Conservation (phyloP, 192 early-diverging fungal genomes). For the Piromyces finnis region DNA sequence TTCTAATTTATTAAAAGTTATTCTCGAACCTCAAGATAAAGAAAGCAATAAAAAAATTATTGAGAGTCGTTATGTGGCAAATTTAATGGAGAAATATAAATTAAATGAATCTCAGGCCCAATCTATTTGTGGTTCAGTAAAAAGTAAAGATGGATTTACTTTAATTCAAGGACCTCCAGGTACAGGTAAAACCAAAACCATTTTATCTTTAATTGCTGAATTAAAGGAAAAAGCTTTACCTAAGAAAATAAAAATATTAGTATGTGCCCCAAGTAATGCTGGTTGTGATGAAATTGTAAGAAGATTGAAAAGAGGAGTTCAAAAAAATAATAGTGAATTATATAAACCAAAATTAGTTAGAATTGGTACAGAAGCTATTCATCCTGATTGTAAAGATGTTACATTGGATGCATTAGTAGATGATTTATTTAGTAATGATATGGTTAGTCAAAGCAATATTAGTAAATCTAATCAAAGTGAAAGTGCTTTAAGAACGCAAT, state of each 20-base stretch:
- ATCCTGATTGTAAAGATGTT: conserved; percentile 50
- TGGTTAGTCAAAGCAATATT: conserved; percentile 2
- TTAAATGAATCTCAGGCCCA: conserved; percentile 87
- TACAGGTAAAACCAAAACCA: conserved; percentile 78
- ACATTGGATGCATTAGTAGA: conserved; percentile 51
- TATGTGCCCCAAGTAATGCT: conserved; percentile 92
- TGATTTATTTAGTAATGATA: conserved; percentile 8
- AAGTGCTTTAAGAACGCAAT: conserved; percentile 4
- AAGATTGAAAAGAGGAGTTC: conserved; percentile 60
- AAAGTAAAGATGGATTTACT: conserved; percentile 53
- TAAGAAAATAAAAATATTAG: conserved; percentile 37
- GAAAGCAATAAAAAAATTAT: conserved; percentile 7
- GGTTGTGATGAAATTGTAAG: conserved; percentile 90
- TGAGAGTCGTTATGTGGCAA: conserved; percentile 12
- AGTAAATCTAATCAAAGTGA: conserved; percentile 5
- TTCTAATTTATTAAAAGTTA: conserved; percentile 34
- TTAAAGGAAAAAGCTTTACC: conserved; percentile 21
- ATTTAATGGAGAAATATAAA: conserved; percentile 36
- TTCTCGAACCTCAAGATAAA: conserved; percentile 32
- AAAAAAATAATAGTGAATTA: conserved; percentile 24
- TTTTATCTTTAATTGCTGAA: conserved; percentile 61
- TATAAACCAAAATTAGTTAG: conserved; percentile 61
- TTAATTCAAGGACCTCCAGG: conserved; percentile 69
- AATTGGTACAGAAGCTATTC: conserved; percentile 61
- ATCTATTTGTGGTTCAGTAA: conserved; percentile 51